Base-by-base conservation (phyloP, 2,329 filamentous ascomycete species). In the Phyllosticta paracitricarpa region DNA sequence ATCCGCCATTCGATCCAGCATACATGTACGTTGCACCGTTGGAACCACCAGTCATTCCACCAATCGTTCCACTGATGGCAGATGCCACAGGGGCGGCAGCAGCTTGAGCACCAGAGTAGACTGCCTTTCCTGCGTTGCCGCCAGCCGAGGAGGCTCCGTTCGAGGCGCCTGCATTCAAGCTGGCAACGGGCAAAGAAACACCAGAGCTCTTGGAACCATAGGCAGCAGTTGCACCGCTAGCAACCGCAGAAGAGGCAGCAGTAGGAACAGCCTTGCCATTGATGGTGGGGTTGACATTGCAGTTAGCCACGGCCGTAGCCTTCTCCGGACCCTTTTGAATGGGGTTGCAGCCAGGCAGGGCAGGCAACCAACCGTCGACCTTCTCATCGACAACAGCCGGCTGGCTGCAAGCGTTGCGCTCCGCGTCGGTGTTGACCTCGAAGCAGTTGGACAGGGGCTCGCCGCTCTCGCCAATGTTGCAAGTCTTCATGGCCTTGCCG, bases 281-380 rank as follows among this genome's bases (percentile, higher is more conserved):
- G 5, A 60, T 14, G 22, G 14, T 57, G 4, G 57, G 57, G 4
- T 30, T 58, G 28, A 60, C 48, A 10, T 33, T 59, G 51, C 58
- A 60, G 25, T 48, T 52, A 3, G 58, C 26, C 30, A 51, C 52
- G 48, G 53, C 22, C 9, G 68, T 72, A 17, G 72, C 72, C 28
- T 62, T 63, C 24, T 66, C 69, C 52, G 72, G 72, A 2, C 72
- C 72, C 56, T 66, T 64, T 63, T 75, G 72, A 28, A 75, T 61
- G n/a, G 72, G 71, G 61, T 75, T 75, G 68, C 72, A 75, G 24
- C 72, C 72, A 40, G 72, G 72, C 7, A 75, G 70, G 59, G 67
- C 68, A 14, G 72, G 66, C 5, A 73, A 56, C 40, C 67, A 66
- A 2, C 69, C 66, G 2, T 63, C 62, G 3, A 53, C 55, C 56